A percentile compares a stretch with the other conserved stretches of the same genome.
Conservation (phyloP, 2,329 filamentous ascomycete genomes). For the Didymella lethalis region DNA sequence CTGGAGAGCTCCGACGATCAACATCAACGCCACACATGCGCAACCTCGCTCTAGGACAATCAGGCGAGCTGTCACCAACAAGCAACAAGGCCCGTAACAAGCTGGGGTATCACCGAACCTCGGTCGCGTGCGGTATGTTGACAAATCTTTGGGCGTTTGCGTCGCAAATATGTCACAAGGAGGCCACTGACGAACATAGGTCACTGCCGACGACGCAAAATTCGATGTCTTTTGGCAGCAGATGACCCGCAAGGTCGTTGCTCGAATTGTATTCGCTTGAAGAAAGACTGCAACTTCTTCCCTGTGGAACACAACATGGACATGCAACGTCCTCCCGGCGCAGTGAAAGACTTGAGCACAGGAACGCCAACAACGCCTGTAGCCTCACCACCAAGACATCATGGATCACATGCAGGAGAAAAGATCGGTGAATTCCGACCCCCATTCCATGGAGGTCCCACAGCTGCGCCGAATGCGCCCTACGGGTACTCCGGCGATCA, state of each 20-base stretch:
- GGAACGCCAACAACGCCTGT: constrained; percentile 56
- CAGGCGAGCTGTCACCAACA: constrained; percentile 56
- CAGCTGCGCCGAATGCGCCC: constrained; percentile 26
- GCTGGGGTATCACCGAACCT: constrained; percentile 92
- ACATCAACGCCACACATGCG: constrained; percentile 59
- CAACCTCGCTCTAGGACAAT: constrained; percentile 48
- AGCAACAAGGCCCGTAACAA: constrained; percentile 83
- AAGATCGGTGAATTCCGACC: constrained; percentile 44
- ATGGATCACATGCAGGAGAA: constrained; percentile 36
- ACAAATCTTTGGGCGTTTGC: background rate
- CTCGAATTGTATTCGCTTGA: constrained; percentile 90
- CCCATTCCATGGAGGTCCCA: constrained; percentile 31
- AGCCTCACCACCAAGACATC: constrained; percentile 57
- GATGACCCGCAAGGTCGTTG: constrained; percentile 80
- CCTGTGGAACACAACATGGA: constrained; percentile 79
- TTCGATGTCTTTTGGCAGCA: constrained; percentile 81
- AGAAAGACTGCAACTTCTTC: constrained; percentile 93
- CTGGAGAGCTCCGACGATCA: constrained; percentile 53
- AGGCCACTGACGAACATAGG: constrained; percentile 61
- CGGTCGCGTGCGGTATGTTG: constrained; percentile 90
- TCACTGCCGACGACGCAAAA: constrained; percentile 92
- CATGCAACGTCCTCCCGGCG: constrained; percentile 56
- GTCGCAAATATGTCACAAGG: background rate
- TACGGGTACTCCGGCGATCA: constrained; percentile 39
- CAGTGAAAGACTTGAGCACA: constrained; percentile 55